A percentile compares a stretch with the other conserved stretches of the same genome.
phyloP scores from a whole-genome alignment of 2,329 filamentous ascomycete species.

The Ascomycota sp. region DNA sequence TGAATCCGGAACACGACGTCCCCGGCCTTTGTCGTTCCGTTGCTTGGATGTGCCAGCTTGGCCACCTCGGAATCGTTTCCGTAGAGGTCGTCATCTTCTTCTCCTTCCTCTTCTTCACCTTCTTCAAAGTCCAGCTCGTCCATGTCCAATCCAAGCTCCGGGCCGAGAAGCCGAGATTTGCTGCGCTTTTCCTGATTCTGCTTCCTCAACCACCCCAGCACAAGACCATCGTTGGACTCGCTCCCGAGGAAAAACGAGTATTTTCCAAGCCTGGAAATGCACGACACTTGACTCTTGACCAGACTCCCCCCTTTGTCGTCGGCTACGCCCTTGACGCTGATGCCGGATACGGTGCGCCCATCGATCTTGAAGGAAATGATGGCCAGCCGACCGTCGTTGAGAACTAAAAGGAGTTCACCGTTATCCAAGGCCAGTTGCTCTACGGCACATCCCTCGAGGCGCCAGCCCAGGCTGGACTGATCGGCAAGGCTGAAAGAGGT shows the following conservation, averaged over 20 bases:
- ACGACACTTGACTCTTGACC: conserved; percentile 43
- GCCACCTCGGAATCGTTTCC: conserved; percentile 43
- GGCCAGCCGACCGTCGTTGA: conserved; percentile 54
- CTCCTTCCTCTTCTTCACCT: too few species aligned
- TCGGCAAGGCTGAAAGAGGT: conserved; percentile 75
- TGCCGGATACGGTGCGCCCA: conserved; percentile 73
- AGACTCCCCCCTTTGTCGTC: conserved; percentile 41
- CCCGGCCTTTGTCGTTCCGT: conserved; percentile 28
- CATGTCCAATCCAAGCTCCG: conserved; percentile 26
- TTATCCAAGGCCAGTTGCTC: conserved; percentile 57
- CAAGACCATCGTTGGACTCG: conserved; percentile 59
- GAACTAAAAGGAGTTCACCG: conserved; percentile 68
- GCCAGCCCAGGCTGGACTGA: conserved; percentile 61
- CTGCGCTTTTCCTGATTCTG: conserved; percentile 43
- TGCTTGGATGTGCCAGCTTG: conserved; percentile 22
- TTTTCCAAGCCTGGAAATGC: conserved; percentile 45
- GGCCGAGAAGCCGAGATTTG: conserved; percentile 37
- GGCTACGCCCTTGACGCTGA: conserved; percentile 49
- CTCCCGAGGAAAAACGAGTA: conserved; percentile 68
- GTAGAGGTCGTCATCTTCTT: conserved; percentile 43
- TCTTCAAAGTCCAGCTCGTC: conserved; percentile 31
- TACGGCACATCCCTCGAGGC: conserved; percentile 61
- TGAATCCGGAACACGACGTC: conserved; percentile 57
- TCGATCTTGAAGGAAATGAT: conserved; percentile 71
- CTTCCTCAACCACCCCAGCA: conserved; percentile 62